Percentiles rank a stretch among this genome's conserved stretches.
Evolutionary conservation across 2,329 filamentous ascomycete genomes (phyloP).

Genomic region (Penicillium sp.): DNA sequence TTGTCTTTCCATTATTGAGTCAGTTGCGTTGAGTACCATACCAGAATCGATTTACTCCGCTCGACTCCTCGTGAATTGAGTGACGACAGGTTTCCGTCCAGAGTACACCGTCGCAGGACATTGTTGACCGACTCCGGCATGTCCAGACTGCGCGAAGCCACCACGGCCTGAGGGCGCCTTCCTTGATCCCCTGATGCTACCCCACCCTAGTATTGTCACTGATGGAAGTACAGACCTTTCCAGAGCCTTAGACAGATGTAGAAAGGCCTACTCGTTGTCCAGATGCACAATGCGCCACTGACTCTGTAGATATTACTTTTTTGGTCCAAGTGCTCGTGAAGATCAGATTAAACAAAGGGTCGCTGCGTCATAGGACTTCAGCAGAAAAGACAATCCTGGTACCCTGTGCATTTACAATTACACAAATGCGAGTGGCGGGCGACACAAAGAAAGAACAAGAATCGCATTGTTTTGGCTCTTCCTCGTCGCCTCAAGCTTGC

Average conservation of each 20-base stretch:
- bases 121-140: neutral
- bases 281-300: slow-evolving; percentile 13
- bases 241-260: neutral
- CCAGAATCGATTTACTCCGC: neutral
- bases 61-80: neutral
- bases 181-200: neutral
- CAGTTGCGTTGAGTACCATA: neutral
- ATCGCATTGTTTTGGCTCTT: neutral
- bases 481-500: neutral
- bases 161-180: neutral
- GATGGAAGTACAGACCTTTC: neutral
- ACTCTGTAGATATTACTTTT: neutral
- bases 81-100: neutral
- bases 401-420: slow-evolving; percentile 4
- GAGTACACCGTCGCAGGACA: neutral
- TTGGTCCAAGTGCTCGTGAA: slow-evolving; percentile 1
- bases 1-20: neutral
- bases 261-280: neutral
- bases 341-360: slow-evolving; percentile 18
- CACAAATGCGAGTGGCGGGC: slow-evolving; percentile 1
- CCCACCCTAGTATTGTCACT: neutral
- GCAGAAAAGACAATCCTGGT: slow-evolving; percentile 5
- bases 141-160: neutral
- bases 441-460: neutral
- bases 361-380: slow-evolving; percentile 6